Base-by-base conservation (phyloP, 768 basidiomycete genomes). In the Naematelia aurantialba region DNA sequence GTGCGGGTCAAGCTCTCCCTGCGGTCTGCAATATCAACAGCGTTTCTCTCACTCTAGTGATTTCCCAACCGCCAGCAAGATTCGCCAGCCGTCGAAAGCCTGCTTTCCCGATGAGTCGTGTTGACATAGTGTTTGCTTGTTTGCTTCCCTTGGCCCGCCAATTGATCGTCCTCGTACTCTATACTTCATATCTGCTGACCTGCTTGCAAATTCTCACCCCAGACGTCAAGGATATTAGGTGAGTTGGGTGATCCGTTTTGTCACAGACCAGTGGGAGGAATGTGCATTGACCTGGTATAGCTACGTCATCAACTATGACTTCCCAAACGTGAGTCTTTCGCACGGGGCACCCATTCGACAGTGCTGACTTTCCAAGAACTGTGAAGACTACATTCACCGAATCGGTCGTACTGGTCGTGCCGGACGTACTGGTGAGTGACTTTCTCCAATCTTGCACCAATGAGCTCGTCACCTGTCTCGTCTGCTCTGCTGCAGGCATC, bases 191-290 rank as follows among this genome's bases (percentile, higher is more conserved):
- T 53, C 22, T 63, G 29, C 55, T 50, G 19, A 30, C 50, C 58
- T 52, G 45, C 51, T 49, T 31, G 42, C 51, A 47, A 3, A 25
- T 45, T 17, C 24, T 63, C 55, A 52, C 52, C 8, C 59, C 80
- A 96, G 94, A 96, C 82, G 93, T 98, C 80, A 97, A 98, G 87
- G 93, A 98, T 81, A 92, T 98, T 68, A 88, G 89, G 92, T 55
- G 56, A 39, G 34, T 30, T 10, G n/a, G n/a, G n/a, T n/a, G n/a
- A n/a, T n/a, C n/a, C n/a, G n/a, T n/a, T n/a, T n/a, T n/a, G n/a
- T n/a, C n/a, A n/a, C n/a, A n/a, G n/a, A n/a, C n/a, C n/a, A n/a
- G n/a, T n/a, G n/a, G n/a, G 19, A 47, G 8, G 46, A 21, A 8
- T 19, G 19, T 26, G n/a, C 46, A 47, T 21, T 47, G 46, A 21